Conservation (phyloP, 495 filamentous ascomycete species). For the Aspergillus avenaceus region DNA sequence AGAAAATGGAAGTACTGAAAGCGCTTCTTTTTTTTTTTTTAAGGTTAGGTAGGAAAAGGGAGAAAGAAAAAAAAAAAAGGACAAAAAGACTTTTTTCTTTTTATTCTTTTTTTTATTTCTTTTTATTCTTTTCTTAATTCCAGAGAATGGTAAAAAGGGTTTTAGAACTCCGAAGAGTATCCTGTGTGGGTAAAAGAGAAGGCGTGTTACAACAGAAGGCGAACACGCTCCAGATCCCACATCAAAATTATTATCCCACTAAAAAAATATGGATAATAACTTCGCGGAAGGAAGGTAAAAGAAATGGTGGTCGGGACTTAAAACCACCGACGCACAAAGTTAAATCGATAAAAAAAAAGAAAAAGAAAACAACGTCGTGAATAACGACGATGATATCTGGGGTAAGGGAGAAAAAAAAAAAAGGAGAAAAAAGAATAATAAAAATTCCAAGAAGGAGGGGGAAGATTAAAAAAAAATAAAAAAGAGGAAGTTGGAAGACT, state of each 20-base stretch:
- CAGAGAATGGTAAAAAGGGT: no score
- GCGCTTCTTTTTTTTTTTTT: no score
- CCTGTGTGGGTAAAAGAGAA: conserved; percentile 31
- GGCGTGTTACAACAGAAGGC: conserved; percentile 12
- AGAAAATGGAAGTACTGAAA: neutral
- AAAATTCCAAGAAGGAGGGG: neutral
- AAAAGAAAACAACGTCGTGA: conserved; percentile 16
- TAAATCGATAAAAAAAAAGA: conserved; percentile 14
- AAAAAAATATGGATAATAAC: conserved; percentile 18
- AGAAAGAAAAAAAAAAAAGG: conserved; percentile 1
- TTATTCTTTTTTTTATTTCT: no score
- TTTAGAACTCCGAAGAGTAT: no score
- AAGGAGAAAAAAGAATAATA: conserved; percentile 1
- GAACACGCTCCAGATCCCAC: conserved; percentile 27
- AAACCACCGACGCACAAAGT: conserved; percentile 16
- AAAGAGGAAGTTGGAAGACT: conserved; percentile 15
- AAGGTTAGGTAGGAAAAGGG: neutral
- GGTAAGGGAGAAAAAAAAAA: conserved; percentile 7
- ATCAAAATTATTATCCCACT: conserved; percentile 29
- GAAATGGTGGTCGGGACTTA: neutral
- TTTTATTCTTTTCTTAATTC: no score
- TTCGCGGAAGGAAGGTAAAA: conserved; percentile 20
- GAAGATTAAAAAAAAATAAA: conserved; percentile 5
- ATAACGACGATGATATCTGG: conserved; percentile 20
- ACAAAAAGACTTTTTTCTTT: conserved; percentile 6